These are phyloP conservation scores for Pistacia atlantica DNA, from an alignment of 345 rosid species.

Conservation along the genomic window DNA sequence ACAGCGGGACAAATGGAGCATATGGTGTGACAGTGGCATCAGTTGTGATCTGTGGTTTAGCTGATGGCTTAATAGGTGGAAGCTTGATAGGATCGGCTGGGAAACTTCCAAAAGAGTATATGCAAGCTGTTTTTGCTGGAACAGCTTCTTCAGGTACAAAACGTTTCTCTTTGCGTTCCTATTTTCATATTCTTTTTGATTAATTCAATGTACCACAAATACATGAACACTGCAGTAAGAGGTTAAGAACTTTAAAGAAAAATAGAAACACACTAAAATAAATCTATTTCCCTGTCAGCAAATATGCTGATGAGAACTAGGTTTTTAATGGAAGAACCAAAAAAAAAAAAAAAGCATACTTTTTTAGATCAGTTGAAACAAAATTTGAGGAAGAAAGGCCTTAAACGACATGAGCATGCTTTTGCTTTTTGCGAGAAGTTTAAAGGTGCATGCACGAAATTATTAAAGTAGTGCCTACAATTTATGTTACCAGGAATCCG, in stretches of 20 bases:
- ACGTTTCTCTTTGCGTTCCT: not conserved
- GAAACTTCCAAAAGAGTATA: conserved; percentile 81
- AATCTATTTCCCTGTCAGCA: not conserved
- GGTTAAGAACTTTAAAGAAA: not conserved
- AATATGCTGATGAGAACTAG: not conserved
- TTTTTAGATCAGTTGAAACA: too few species aligned
- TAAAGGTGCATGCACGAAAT: not conserved
- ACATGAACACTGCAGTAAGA: not conserved
- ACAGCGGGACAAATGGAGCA: conserved; percentile 34
- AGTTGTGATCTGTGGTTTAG: conserved; percentile 77
- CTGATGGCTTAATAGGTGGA: conserved; percentile 88
- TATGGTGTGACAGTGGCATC: conserved; percentile 58
- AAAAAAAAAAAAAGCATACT: not conserved
- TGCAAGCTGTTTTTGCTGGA: conserved; percentile 97
- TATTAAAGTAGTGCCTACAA: not conserved
- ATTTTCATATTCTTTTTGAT: not conserved
- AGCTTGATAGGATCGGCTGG: conserved; percentile 88
- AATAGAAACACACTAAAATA: not conserved
- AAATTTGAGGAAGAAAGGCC: not conserved
- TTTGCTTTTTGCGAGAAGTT: conserved; percentile 3
- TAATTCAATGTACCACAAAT: not conserved
- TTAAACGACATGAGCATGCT: not conserved
- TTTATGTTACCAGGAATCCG: too few species aligned
- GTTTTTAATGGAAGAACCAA: not conserved
- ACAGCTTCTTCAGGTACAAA: conserved; percentile 89